Evolutionary conservation across 176 grass and related monocot species (phyloP).

Genomic region (Eragrostis nindensis): DNA sequence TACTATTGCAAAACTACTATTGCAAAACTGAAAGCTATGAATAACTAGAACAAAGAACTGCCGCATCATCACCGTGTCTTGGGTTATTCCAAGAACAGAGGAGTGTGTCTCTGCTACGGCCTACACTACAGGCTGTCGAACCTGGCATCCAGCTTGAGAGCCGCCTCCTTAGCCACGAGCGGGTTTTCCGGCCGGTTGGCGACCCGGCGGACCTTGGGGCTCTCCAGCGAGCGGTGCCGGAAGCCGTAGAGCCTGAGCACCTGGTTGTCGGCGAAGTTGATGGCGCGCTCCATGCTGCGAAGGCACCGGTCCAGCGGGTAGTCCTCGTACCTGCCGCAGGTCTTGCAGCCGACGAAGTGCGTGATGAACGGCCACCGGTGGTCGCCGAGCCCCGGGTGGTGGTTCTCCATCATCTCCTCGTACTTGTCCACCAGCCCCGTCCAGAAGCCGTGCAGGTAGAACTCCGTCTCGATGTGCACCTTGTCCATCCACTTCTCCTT

Average conservation of each 20-base stretch:
- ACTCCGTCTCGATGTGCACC: conserved; percentile 73
- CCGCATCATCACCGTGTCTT: too few species aligned
- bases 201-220: conserved; percentile 51
- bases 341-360: conserved; percentile 84
- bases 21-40: too few species aligned
- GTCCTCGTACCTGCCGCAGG: conserved; percentile 57
- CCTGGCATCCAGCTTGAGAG: conserved; percentile 51
- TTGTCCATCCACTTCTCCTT: conserved; percentile 59
- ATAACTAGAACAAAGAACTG: background rate
- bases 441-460: conserved; percentile 81
- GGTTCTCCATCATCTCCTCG: conserved; percentile 78
- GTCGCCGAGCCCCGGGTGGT: conserved; percentile 86
- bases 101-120: too few species aligned
- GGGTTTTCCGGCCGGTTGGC: conserved; percentile 42
- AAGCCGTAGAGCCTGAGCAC: conserved; percentile 70
- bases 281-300: conserved; percentile 72
- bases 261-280: conserved; percentile 93
- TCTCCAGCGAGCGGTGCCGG: conserved; percentile 52
- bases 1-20: too few species aligned
- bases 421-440: conserved; percentile 69
- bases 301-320: conserved; percentile 70
- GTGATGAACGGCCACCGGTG: conserved; percentile 82
- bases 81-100: too few species aligned
- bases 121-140: background rate
- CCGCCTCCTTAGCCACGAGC: conserved; percentile 48